Base-by-base conservation (phyloP, 2,329 filamentous ascomycete species). In the Nothomitra cinnamomea region DNA sequence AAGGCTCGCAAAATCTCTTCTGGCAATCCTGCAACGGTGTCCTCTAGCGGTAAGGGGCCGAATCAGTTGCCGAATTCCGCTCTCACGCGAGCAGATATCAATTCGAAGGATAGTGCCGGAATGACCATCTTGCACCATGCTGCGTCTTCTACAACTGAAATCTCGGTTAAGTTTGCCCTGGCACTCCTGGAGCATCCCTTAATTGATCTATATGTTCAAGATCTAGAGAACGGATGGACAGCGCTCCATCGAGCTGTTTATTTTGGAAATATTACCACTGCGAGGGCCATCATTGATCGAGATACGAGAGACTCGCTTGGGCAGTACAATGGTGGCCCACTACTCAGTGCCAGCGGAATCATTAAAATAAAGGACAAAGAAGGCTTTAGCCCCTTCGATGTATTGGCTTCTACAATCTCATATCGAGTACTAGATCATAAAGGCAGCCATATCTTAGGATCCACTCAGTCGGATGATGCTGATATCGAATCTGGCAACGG, bases 361-460 rank as follows among this genome's bases (percentile, higher is more conserved):
- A 89, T 95, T 62, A 95, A 94, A 70, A 87, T 92, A 52, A 98
- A 96, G 66, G 92, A 98, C 62, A 81, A 85, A 55, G 92, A 96
- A 67, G 90, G 90, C 8, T 88, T 94, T 63, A 94, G 88, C 59
- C 90, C 92, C 0, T 90, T 96, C 59, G 92, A 96, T 65, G 70
- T 98, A 10, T 96, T 94, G 61, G 85, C 87, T 57, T 80, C 85
- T 40, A 95, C 87, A 0, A 92, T 95, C 60, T 82, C 83, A 51
- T 77, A 85, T 54, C 79, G 85, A n/a, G 79, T 77, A n/a, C 65
- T 87, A 15, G 75, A 76, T 54, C 65, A 61, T 10, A 55, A 56
- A 54, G 41, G 54, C 50, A 56, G 42, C 10, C 41, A 22, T 41
- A 28, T 58, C 24, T 43, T 57, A 24, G 59, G 53, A 15, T 47